Conservation (phyloP, 805 yeast species). For the Barnettozyma siamensis region DNA sequence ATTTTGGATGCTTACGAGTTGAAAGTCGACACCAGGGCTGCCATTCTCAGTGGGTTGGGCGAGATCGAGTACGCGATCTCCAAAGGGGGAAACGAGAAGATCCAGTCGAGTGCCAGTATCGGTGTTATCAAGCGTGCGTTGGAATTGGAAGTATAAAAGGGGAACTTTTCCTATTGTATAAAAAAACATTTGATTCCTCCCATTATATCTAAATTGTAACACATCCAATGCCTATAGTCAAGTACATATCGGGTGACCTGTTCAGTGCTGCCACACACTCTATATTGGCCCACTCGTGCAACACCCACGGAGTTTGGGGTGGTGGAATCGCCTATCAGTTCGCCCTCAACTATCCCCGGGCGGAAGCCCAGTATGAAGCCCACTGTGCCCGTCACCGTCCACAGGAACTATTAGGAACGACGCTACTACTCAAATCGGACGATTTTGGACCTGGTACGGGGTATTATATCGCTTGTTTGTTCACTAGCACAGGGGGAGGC, state of each 20-base stretch:
- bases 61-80: slow-evolving; percentile 90
- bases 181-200: neutral
- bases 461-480: slow-evolving; percentile 51
- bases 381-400: slow-evolving; percentile 23
- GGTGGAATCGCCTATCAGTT: slow-evolving; percentile 73
- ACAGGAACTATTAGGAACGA: slow-evolving; percentile 46
- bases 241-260: slow-evolving; percentile 53
- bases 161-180: neutral
- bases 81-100: slow-evolving; percentile 86
- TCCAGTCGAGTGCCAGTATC: slow-evolving; percentile 85
- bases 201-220: neutral
- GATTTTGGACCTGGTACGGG: slow-evolving; percentile 22
- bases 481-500: slow-evolving; percentile 58
- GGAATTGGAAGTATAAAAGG: slow-evolving; percentile 26
- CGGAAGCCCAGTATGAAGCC: slow-evolving; percentile 42
- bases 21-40: slow-evolving; percentile 53
- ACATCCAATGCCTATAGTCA: slow-evolving; percentile 10
- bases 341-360: slow-evolving; percentile 45
- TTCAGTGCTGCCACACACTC: slow-evolving; percentile 34
- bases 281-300: slow-evolving; percentile 73
- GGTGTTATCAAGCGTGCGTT: slow-evolving; percentile 66
- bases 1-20: slow-evolving; percentile 66
- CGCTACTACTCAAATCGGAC: slow-evolving; percentile 37
- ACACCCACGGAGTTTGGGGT: slow-evolving; percentile 77
- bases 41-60: slow-evolving; percentile 63